These are phyloP conservation scores for Hortaea werneckii DNA, from an alignment of 2,329 filamentous ascomycete genomes.

Conservation along the genomic window DNA sequence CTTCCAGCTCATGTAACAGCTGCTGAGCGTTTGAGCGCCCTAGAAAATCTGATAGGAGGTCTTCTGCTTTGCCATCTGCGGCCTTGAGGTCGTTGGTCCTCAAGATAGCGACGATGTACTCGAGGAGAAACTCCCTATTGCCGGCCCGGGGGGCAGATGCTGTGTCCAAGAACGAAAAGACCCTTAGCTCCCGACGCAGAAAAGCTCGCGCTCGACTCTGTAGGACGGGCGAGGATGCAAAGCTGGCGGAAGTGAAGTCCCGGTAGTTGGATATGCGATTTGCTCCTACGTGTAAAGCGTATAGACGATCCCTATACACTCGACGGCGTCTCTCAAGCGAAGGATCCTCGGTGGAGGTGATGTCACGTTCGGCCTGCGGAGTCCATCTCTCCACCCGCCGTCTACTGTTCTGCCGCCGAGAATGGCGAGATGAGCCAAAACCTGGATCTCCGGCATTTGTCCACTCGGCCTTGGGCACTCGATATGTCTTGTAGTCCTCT, in stretches of 20 bases:
- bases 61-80: constrained; percentile 67
- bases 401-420: neutral
- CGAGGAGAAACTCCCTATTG: constrained; percentile 61
- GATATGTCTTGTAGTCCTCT: constrained; percentile 49
- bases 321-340: constrained; percentile 53
- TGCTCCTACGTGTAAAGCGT: constrained; percentile 71
- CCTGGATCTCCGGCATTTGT: neutral
- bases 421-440: neutral
- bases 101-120: constrained; percentile 75
- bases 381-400: constrained; percentile 2
- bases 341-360: constrained; percentile 8
- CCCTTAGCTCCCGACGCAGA: constrained; percentile 72
- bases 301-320: constrained; percentile 63
- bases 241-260: constrained; percentile 58
- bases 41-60: constrained; percentile 67
- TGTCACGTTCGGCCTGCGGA: neutral
- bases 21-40: constrained; percentile 62
- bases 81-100: constrained; percentile 75
- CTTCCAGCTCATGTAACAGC: constrained; percentile 75
- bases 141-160: constrained; percentile 15
- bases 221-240: constrained; percentile 55
- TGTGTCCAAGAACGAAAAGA: constrained; percentile 62
- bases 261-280: constrained; percentile 68
- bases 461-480: constrained; percentile 29
- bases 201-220: constrained; percentile 69